phyloP scores from a whole-genome alignment of 495 filamentous ascomycete genomes.

The Penicillium goetzii region DNA sequence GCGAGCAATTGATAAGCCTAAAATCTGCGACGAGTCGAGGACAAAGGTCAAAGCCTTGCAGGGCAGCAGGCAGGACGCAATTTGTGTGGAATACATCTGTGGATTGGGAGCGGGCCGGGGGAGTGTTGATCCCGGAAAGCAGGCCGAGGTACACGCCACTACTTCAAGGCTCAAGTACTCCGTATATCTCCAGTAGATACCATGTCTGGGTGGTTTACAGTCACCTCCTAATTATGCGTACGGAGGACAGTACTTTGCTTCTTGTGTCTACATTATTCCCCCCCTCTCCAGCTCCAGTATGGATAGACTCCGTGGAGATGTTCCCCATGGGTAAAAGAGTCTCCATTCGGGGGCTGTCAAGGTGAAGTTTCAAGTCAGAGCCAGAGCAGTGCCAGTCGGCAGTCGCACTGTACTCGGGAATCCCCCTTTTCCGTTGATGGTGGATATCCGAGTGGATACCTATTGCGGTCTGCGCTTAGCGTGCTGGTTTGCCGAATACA shows the following conservation, averaged over 20 bases:
- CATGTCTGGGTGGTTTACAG: neutral
- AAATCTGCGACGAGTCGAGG: conserved; percentile 2
- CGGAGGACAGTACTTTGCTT: too few relatives aligned
- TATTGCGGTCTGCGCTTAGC: conserved; percentile 13
- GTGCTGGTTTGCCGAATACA: conserved; percentile 43
- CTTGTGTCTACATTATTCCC: neutral
- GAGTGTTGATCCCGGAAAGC: conserved; percentile 15
- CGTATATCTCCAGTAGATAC: neutral
- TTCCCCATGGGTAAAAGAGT: neutral
- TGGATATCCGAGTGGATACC: neutral
- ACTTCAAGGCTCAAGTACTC: neutral
- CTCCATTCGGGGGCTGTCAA: neutral
- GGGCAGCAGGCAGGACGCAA: neutral
- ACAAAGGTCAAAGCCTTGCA: conserved; percentile 8
- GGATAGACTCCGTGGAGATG: neutral
- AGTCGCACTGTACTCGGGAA: neutral
- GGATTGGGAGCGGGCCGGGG: conserved; percentile 4
- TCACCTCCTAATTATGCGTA: neutral
- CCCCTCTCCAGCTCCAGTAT: neutral
- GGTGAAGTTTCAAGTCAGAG: neutral
- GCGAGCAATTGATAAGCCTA: conserved; percentile 23
- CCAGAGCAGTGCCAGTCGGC: neutral
- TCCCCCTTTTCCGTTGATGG: conserved; percentile 2
- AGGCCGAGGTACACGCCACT: conserved; percentile 17
- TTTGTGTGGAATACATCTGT: too few relatives aligned